A percentile compares a stretch with the other conserved stretches of the same genome.
phyloP scores from a whole-genome alignment of 1,284 basidiomycete genomes.

The Pseudozyma tsukubaensis region DNA sequence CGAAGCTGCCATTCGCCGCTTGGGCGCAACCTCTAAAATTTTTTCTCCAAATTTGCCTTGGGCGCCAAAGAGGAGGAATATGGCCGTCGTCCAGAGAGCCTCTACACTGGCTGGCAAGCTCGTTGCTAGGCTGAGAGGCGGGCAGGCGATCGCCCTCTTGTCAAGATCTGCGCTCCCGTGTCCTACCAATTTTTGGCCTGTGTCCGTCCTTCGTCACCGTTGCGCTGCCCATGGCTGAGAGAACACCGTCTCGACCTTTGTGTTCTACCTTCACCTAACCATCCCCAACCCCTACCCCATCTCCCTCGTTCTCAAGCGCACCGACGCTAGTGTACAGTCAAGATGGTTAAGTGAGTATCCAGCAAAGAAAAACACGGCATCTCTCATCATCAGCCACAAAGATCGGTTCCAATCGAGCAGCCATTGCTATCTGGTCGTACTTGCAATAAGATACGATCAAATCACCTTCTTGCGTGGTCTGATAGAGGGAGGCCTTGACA shows the following conservation, averaged over 20 bases:
- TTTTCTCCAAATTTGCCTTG: too few relatives aligned
- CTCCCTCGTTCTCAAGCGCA: slow-evolving; percentile 44
- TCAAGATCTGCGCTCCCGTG: slow-evolving; percentile 20
- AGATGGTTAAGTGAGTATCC: slow-evolving; percentile 58
- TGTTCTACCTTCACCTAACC: slow-evolving; percentile 26
- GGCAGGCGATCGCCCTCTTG: slow-evolving; percentile 11
- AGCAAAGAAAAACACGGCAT: background rate
- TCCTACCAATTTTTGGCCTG: slow-evolving; percentile 6
- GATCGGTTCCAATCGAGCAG: background rate
- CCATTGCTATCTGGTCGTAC: background rate
- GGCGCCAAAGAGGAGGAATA: background rate
- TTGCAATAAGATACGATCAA: background rate
- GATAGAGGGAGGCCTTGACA: background rate
- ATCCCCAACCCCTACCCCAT: slow-evolving; percentile 32
- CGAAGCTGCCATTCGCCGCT: too few relatives aligned
- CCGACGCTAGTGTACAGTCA: slow-evolving; percentile 53
- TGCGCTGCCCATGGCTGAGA: slow-evolving; percentile 16
- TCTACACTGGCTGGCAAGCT: too few relatives aligned
- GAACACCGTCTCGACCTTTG: slow-evolving; percentile 13
- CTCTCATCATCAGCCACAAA: slow-evolving; percentile 8
- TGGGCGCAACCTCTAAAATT: too few relatives aligned
- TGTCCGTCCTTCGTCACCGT: background rate
- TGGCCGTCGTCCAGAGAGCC: background rate
- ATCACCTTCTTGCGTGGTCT: background rate
- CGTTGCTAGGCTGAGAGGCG: background rate